phyloP scores from a whole-genome alignment of 1,284 basidiomycete species.

The Bondarzewia mesenterica region DNA sequence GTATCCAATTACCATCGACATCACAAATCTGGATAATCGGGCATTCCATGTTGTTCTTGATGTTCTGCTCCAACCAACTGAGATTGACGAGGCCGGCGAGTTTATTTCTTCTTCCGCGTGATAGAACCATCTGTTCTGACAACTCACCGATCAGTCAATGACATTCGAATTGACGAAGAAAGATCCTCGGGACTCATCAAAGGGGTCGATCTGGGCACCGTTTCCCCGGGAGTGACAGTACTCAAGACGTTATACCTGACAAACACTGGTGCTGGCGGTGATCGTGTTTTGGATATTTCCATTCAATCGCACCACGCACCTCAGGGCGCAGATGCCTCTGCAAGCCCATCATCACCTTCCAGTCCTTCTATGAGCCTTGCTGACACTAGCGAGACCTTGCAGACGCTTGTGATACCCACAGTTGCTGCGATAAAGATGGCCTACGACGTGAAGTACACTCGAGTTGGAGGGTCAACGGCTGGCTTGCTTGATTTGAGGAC shows the following conservation, averaged over 20 bases:
- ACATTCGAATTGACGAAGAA: slow-evolving; percentile 51
- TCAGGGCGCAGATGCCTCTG: slow-evolving; percentile 15
- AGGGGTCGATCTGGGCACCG: slow-evolving; percentile 53
- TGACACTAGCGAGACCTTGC: slow-evolving; percentile 53
- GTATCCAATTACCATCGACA: slow-evolving; percentile 59
- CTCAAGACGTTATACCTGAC: slow-evolving; percentile 53
- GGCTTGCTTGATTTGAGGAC: slow-evolving; percentile 47
- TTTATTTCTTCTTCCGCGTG: slow-evolving; percentile 8
- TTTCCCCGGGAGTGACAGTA: slow-evolving; percentile 46
- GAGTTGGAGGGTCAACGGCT: slow-evolving; percentile 20
- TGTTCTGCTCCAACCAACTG: slow-evolving; percentile 71
- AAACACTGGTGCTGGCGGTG: slow-evolving; percentile 52
- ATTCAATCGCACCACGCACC: slow-evolving; percentile 44
- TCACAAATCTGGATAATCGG: slow-evolving; percentile 62
- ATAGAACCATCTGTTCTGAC: background rate
- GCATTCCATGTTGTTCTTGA: slow-evolving; percentile 64
- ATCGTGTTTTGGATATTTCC: slow-evolving; percentile 68
- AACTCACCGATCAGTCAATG: slow-evolving; percentile 40
- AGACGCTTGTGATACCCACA: slow-evolving; percentile 53
- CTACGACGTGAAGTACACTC: slow-evolving; percentile 43
- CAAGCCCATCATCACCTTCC: slow-evolving; percentile 15
- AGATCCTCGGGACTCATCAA: slow-evolving; percentile 66
- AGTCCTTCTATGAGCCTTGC: slow-evolving; percentile 14
- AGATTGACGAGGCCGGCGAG: slow-evolving; percentile 68
- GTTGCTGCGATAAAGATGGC: slow-evolving; percentile 43